These are phyloP conservation scores for Bromus sterilis DNA, from an alignment of 176 grass and related monocot species.

Conservation along the genomic window DNA sequence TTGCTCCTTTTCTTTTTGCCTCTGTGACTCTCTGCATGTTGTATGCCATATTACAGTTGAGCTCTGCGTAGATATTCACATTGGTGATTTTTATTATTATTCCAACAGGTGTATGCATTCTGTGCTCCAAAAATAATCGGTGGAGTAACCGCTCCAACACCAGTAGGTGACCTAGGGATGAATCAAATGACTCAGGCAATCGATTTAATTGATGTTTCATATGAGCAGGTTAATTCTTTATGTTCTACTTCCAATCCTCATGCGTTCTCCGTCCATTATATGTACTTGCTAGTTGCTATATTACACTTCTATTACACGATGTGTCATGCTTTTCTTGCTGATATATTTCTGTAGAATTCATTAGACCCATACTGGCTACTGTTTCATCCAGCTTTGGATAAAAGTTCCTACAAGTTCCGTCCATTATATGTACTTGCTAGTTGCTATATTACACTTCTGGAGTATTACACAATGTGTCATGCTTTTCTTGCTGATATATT, in stretches of 20 bases:
- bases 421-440: too few relatives aligned
- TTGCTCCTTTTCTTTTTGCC: background rate
- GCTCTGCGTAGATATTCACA: background rate
- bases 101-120: constrained; percentile 77
- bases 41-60: background rate
- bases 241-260: background rate
- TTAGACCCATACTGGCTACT: background rate
- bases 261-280: background rate
- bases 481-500: background rate
- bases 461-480: background rate
- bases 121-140: constrained; percentile 90
- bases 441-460: background rate
- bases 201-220: constrained; percentile 77
- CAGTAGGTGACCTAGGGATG: constrained; percentile 88
- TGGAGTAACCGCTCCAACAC: constrained; percentile 85
- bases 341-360: background rate
- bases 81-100: constrained; percentile 2
- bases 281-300: background rate
- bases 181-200: constrained; percentile 92
- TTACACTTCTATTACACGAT: background rate
- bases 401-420: too few relatives aligned
- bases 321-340: background rate
- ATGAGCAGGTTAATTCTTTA: constrained; percentile 57
- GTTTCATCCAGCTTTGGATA: background rate
- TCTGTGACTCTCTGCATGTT: background rate